Percentiles rank a stretch among this genome's conserved stretches.
phyloP scores from a whole-genome alignment of 164 flowering plant genomes.

The Brasenia schreberi region DNA sequence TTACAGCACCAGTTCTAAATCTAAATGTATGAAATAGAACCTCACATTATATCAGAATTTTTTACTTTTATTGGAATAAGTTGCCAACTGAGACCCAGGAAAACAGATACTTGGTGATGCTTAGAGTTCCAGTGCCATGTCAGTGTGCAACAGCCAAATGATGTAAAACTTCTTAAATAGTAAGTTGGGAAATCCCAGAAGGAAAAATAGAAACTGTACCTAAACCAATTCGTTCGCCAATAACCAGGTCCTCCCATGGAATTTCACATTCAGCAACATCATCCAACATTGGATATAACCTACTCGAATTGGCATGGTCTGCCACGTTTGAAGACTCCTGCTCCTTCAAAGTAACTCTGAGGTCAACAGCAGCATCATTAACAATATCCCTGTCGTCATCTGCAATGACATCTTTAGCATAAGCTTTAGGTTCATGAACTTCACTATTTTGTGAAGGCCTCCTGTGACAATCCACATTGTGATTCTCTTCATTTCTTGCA shows the following conservation, averaged over 20 bases:
- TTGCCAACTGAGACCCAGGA: no score
- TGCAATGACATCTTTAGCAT: constrained; percentile 14
- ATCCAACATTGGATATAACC: constrained; percentile 57
- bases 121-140: no score
- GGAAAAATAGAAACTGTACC: constrained; percentile 31
- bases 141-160: no score
- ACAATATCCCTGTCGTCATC: constrained; percentile 24
- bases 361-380: constrained; percentile 30
- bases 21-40: no score
- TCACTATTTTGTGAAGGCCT: constrained; percentile 14
- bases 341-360: constrained; percentile 21
- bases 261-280: constrained; percentile 84
- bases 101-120: no score
- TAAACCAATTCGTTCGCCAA: constrained; percentile 97
- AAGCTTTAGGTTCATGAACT: constrained; percentile 12
- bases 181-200: not conserved
- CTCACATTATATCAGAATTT: no score
- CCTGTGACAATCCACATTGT: constrained; percentile 6
- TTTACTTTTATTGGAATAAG: no score
- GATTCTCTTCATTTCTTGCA: constrained; percentile 9
- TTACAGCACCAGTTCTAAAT: no score
- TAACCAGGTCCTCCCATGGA: constrained; percentile 83
- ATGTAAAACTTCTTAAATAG: no score
- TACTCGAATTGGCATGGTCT: constrained; percentile 20
- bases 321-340: constrained; percentile 25